phyloP scores from a whole-genome alignment of 257 asterid genomes.

The Anisodus tanguticus region DNA sequence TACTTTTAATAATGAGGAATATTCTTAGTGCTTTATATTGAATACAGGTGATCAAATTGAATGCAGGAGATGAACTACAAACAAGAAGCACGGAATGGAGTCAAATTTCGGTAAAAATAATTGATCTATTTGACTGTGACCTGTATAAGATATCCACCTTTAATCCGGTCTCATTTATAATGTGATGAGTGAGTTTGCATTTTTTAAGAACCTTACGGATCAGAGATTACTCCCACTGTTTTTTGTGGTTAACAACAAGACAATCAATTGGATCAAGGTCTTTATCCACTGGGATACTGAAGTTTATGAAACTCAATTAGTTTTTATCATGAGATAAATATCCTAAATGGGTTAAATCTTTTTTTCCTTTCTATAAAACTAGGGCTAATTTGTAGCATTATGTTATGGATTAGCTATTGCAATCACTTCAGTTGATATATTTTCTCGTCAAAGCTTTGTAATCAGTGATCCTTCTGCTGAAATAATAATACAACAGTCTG shows the following conservation, averaged over 20 bases:
- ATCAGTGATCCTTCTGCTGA: background rate
- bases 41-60: conserved; percentile 97
- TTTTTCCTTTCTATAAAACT: background rate
- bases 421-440: background rate
- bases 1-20: conserved; percentile 41
- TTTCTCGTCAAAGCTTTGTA: background rate
- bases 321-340: conserved; percentile 2
- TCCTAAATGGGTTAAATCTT: background rate
- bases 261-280: background rate
- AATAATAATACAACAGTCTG: background rate
- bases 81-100: conserved; percentile 85
- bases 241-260: conserved; percentile 5
- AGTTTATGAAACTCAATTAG: conserved; percentile 10
- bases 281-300: background rate
- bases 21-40: conserved; percentile 94
- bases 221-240: background rate
- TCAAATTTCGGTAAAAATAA: conserved; percentile 70
- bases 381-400: background rate
- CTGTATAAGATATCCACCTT: background rate
- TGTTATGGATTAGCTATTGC: conserved; percentile 7
- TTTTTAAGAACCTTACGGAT: background rate
- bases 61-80: conserved; percentile 99
- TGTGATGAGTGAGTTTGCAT: background rate
- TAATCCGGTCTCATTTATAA: conserved; percentile 19
- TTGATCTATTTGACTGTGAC: background rate